Conservation (phyloP, 306 rosid genomes). For the Corylus avellana region DNA sequence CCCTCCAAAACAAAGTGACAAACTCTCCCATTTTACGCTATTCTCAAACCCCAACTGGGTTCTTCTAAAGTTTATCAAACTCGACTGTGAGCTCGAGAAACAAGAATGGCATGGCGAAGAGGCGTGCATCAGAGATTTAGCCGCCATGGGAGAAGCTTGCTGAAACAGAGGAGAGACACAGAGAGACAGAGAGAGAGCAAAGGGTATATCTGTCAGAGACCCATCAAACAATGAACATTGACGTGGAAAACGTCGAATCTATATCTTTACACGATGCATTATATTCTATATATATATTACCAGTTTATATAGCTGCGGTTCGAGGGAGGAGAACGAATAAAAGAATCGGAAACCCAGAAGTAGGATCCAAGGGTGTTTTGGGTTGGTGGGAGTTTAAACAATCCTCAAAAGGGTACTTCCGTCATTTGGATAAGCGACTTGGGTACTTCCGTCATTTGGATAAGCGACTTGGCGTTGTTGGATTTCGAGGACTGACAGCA, state of each 20-base stretch:
- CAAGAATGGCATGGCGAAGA: conserved; percentile 9
- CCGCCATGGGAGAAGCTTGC: conserved; percentile 39
- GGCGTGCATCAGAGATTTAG: conserved; percentile 21
- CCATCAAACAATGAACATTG: neutral
- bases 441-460: neutral
- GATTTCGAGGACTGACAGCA: neutral
- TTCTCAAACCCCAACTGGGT: conserved; percentile 42
- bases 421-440: neutral
- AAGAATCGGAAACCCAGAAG: neutral
- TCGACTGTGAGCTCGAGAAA: conserved; percentile 32
- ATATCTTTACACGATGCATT: conserved; percentile 4
- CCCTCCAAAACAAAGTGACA: neutral
- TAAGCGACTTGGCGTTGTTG: neutral
- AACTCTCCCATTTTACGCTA: conserved; percentile 29
- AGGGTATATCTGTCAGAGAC: neutral
- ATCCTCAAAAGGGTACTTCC: neutral
- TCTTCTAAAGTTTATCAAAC: conserved; percentile 18
- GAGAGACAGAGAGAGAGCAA: neutral
- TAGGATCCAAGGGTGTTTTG: neutral
- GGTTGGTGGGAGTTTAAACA: conserved; percentile 26
- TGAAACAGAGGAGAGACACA: neutral
- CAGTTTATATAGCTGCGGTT: conserved; percentile 8
- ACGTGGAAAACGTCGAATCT: conserved; percentile 10
- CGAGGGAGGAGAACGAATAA: conserved; percentile 12
- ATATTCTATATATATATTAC: neutral